Percentiles rank a stretch among this genome's conserved stretches.
Evolutionary conservation across 805 yeast species (phyloP).

Genomic region (Starmerella etchellsii): DNA sequence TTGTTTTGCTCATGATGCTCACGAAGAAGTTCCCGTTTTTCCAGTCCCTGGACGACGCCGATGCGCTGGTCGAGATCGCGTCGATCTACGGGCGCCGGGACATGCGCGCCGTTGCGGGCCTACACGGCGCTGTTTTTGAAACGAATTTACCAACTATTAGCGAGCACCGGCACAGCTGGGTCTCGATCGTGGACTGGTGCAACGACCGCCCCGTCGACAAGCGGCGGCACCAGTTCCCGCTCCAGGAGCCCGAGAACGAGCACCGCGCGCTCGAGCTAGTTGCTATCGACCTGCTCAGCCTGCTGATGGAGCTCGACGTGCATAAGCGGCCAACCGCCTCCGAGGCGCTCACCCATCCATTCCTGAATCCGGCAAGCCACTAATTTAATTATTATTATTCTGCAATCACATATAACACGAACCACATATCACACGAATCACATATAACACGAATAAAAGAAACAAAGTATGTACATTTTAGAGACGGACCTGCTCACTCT

Average conservation of each 20-base stretch:
- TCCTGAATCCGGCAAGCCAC: no score
- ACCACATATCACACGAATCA: no score
- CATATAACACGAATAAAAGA: no score
- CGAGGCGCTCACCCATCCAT: conserved; percentile 49
- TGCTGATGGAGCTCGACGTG: conserved; percentile 61
- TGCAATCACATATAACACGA: no score
- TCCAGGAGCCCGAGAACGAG: neutral
- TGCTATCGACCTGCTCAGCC: conserved; percentile 29
- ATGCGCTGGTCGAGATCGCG: conserved; percentile 76
- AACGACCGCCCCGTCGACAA: conserved; percentile 5
- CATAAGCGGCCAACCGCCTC: conserved; percentile 50
- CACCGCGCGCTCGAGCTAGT: conserved; percentile 16
- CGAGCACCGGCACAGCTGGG: conserved; percentile 31
- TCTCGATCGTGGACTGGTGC: conserved; percentile 31
- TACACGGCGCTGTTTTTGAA: conserved; percentile 84
- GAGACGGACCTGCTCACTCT: conserved; percentile 14
- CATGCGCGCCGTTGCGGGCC: conserved; percentile 61
- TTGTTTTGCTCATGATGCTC: conserved; percentile 65
- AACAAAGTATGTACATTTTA: neutral
- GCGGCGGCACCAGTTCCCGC: neutral
- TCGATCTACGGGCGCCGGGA: conserved; percentile 63
- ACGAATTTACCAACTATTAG: conserved; percentile 42
- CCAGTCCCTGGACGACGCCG: conserved; percentile 85
- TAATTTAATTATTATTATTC: no score
- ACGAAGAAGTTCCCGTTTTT: conserved; percentile 82